phyloP scores from a whole-genome alignment of 2,329 filamentous ascomycete species.

The Trichocomaceae sp. region DNA sequence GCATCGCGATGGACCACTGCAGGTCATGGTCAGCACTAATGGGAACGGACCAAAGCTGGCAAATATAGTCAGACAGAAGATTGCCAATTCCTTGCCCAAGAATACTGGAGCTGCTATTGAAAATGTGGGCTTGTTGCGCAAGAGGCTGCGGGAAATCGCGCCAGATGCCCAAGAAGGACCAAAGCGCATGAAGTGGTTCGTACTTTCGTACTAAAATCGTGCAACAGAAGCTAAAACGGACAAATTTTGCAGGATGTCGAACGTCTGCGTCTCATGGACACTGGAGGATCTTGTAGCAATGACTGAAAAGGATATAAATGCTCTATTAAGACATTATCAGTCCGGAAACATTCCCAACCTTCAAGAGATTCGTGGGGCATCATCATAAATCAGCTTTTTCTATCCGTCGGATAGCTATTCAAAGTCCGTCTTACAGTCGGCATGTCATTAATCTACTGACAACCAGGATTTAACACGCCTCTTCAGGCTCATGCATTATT shows the following conservation, averaged over 20 bases:
- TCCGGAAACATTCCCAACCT: constrained; percentile 33
- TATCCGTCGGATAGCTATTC: not conserved
- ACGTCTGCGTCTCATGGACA: constrained; percentile 78
- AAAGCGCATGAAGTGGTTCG: constrained; percentile 81
- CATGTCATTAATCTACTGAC: not conserved
- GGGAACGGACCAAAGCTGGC: constrained; percentile 90
- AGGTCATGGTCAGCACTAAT: constrained; percentile 98
- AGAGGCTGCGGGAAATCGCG: constrained; percentile 70
- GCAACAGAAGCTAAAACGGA: constrained; percentile 16
- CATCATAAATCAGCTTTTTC: not conserved
- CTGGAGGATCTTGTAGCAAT: constrained; percentile 79
- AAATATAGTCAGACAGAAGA: constrained; percentile 74
- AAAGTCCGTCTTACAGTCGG: not conserved
- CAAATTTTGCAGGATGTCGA: constrained; percentile 65
- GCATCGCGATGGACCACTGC: constrained; percentile 87
- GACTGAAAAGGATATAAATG: constrained; percentile 76
- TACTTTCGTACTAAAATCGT: not conserved
- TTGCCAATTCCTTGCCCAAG: constrained; percentile 66
- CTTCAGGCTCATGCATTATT: not conserved
- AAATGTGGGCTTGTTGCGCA: constrained; percentile 72
- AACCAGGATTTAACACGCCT: not conserved
- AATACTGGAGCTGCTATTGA: constrained; percentile 82
- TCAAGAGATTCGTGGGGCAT: constrained; percentile 25
- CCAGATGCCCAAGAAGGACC: constrained; percentile 66
- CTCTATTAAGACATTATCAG: constrained; percentile 68